A percentile compares a stretch with the other conserved stretches of the same genome.
Evolutionary conservation across 306 rosid species (phyloP).

Genomic region (Cucurbita argyrosperma): DNA sequence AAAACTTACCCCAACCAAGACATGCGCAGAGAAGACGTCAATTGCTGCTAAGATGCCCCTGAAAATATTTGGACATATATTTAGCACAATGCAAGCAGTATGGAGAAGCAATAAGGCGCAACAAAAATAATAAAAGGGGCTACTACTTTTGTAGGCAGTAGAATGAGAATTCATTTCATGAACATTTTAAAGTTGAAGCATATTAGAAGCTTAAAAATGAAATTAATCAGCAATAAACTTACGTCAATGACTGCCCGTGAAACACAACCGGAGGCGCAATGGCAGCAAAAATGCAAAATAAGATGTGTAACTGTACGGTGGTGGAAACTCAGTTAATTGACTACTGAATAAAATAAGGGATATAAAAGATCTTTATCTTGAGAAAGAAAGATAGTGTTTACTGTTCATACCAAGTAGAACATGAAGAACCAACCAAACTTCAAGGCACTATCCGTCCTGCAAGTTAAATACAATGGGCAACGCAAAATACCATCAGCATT

Average conservation of each 20-base stretch:
- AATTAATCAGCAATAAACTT: constrained; percentile 20
- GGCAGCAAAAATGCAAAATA: constrained; percentile 81
- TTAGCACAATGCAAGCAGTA: not conserved
- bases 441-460: constrained; percentile 96
- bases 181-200: not conserved
- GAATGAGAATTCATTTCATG: not conserved
- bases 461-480: constrained; percentile 12
- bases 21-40: constrained; percentile 66
- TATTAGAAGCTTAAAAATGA: not conserved
- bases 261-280: constrained; percentile 96
- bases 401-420: constrained; percentile 68
- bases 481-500: not conserved
- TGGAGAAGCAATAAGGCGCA: not conserved
- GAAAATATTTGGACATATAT: constrained; percentile 15
- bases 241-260: constrained; percentile 89
- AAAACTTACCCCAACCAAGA: constrained; percentile 85
- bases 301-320: constrained; percentile 67
- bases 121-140: not conserved
- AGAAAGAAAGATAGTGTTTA: constrained; percentile 4
- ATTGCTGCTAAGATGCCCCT: constrained; percentile 95
- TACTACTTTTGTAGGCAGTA: not conserved
- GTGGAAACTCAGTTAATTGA: constrained; percentile 18
- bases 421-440: constrained; percentile 93
- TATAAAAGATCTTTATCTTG: not conserved
- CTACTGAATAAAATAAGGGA: not conserved